A percentile compares a stretch with the other conserved stretches of the same genome.
Conservation (phyloP, 2,329 filamentous ascomycete species). For the Colletotrichum echinochloae region DNA sequence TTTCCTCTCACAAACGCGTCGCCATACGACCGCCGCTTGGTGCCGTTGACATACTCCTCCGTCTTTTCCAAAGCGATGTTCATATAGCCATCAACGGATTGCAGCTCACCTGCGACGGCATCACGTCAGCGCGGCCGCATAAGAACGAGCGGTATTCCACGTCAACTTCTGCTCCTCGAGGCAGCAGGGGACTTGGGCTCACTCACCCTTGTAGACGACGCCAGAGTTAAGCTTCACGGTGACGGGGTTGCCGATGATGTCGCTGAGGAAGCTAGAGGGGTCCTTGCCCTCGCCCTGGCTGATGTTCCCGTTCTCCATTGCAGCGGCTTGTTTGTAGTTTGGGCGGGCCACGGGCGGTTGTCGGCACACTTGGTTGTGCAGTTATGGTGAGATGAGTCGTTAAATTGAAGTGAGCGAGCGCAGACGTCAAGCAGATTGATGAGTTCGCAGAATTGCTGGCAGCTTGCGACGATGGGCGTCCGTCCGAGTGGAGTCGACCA, state of each 20-base stretch:
- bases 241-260: slow-evolving; percentile 94
- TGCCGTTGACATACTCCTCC: slow-evolving; percentile 89
- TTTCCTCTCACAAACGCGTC: slow-evolving; percentile 97
- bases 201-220: slow-evolving; percentile 92
- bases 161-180: not conserved
- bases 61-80: slow-evolving; percentile 98
- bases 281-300: slow-evolving; percentile 82
- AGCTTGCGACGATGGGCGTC: slow-evolving; percentile 22
- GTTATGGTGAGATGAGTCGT: slow-evolving; percentile 1
- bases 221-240: slow-evolving; percentile 99
- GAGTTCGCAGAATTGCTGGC: slow-evolving; percentile 34
- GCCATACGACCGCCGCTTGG: slow-evolving; percentile 84
- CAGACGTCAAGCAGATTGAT: slow-evolving; percentile 7
- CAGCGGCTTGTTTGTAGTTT: not conserved
- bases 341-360: not conserved
- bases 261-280: slow-evolving; percentile 90
- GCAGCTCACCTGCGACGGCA: slow-evolving; percentile 78
- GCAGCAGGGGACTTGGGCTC: too few species aligned
- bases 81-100: slow-evolving; percentile 99
- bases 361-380: not conserved
- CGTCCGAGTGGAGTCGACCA: not conserved
- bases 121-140: slow-evolving; percentile 38
- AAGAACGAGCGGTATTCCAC: not conserved
- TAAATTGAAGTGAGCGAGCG: slow-evolving; percentile 21
- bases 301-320: slow-evolving; percentile 80